Evolutionary conservation across 2,329 filamentous ascomycete species (phyloP), one percentile per base, ranked within the genome.

Genomic region (Scopulariopsis brevicaulis): DNA sequence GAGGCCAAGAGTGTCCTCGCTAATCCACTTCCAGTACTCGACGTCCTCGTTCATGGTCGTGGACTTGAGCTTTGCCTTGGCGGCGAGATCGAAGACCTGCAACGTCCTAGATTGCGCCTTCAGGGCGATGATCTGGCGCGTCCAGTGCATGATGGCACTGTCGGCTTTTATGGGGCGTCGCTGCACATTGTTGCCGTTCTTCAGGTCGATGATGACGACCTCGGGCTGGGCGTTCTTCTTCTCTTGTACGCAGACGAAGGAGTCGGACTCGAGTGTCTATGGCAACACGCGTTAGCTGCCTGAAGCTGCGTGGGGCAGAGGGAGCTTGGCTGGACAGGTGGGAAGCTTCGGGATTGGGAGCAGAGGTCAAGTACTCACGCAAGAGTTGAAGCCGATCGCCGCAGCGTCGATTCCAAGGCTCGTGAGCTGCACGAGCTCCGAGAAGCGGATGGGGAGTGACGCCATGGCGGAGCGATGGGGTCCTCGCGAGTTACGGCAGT

Each of bases 131-230:
- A 99, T 90, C 73, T 96, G 90, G 71, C 87, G 89, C 66, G 82
- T 87, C 90, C 90, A 96, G 83, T 99, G 94, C 94, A 99, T 97
- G 71, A 99, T 96, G 67, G 95, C 94, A 83, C 92, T 97, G 77
- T 99, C 94, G 69, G 94, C 94, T 80, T 96, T 97, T 79, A 99
- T 99, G 54, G 93, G 90, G 70, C 93, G 85, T 68, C 89, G 87
- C 66, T 90, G 94, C 72, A 96, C 85, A 78, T 94, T 93, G 83
- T 96, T 96, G 77, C 86, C 86, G 76, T 96, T 95, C 76, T 97
- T 96, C 70, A 99, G 87, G 74, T 99, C 90, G 76, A 99, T 79
- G 72, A 99, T 99, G 74, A 99, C 88, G 64, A 99, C 93, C 76
- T 96, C 92, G 63, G 92, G 89, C 66, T 89, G 87, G 63, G 90